Evolutionary conservation across 139 green algal genomes (phyloP).

Genomic region (Ulvella scutata): DNA sequence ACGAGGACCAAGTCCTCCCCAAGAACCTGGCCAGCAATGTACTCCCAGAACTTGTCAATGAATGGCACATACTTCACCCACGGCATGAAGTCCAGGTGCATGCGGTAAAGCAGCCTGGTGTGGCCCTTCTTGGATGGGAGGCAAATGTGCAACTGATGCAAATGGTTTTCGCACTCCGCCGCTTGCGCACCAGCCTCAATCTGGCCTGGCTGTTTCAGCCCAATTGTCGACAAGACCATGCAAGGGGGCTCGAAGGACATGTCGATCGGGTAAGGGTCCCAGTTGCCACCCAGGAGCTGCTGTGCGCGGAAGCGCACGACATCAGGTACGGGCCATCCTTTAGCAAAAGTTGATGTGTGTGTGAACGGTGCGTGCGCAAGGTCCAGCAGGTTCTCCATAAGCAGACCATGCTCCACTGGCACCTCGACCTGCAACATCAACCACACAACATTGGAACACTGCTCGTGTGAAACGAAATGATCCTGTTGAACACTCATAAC

Average conservation of each 20-base stretch:
- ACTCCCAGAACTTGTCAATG: slow-evolving; percentile 76
- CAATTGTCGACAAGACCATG: slow-evolving; percentile 76
- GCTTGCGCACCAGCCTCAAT: slow-evolving; percentile 53
- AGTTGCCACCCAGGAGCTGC: slow-evolving; percentile 52
- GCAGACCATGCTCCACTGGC: slow-evolving; percentile 91
- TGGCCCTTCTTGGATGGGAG: slow-evolving; percentile 62
- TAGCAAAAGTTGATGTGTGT: slow-evolving; percentile 91
- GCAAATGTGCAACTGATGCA: slow-evolving; percentile 97
- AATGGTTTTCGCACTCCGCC: slow-evolving; percentile 67
- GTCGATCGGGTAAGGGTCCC: slow-evolving; percentile 97
- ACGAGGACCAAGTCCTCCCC: slow-evolving; percentile 94
- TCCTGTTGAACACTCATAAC: no score
- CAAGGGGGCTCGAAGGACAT: slow-evolving; percentile 94
- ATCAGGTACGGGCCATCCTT: slow-evolving; percentile 89
- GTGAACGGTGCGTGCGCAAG: slow-evolving; percentile 98
- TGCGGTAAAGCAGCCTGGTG: slow-evolving; percentile 94
- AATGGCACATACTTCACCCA: slow-evolving; percentile 73
- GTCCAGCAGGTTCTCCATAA: slow-evolving; percentile 98
- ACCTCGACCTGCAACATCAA: slow-evolving; percentile 57
- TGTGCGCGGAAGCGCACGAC: slow-evolving; percentile 64
- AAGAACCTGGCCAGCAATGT: slow-evolving; percentile 78
- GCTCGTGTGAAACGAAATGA: not conserved
- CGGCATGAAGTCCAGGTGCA: slow-evolving; percentile 87
- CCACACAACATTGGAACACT: slow-evolving; percentile 24
- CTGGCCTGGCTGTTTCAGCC: slow-evolving; percentile 78